These are phyloP conservation scores for Pisolithus thermaeus DNA, from an alignment of 1,284 basidiomycete species.

Conservation along the genomic window DNA sequence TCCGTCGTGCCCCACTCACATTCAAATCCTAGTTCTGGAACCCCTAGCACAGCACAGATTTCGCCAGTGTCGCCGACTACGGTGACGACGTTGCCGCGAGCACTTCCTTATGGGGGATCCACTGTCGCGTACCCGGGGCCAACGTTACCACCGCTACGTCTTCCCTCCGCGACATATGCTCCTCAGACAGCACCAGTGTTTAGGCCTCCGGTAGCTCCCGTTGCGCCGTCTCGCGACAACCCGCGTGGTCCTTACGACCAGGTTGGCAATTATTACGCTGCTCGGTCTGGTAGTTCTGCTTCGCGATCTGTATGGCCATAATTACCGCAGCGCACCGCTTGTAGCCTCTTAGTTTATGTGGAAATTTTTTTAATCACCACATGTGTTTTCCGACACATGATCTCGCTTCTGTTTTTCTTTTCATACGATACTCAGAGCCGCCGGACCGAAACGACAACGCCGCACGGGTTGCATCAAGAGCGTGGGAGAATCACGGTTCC, in stretches of 20 bases:
- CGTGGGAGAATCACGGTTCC: constrained; percentile 35
- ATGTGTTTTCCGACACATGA: not conserved
- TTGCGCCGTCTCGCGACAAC: constrained; percentile 14
- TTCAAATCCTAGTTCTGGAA: not conserved
- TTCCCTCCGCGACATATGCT: constrained; percentile 18
- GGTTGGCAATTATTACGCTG: constrained; percentile 20
- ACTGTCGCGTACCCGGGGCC: constrained; percentile 14
- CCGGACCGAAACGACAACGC: not conserved
- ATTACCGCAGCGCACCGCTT: constrained; percentile 4
- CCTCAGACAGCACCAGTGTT: constrained; percentile 18
- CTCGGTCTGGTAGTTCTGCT: constrained; percentile 18
- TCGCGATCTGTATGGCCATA: constrained; percentile 27
- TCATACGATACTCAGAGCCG: not conserved
- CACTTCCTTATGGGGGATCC: constrained; percentile 12
- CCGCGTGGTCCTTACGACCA: constrained; percentile 21
- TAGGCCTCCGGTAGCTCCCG: constrained; percentile 17
- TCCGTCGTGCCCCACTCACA: constrained; percentile 10
- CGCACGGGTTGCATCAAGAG: constrained; percentile 14
- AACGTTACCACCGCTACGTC: constrained; percentile 26
- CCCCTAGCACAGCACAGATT: constrained; percentile 2
- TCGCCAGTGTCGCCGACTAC: constrained; percentile 5
- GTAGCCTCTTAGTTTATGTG: constrained; percentile 11
- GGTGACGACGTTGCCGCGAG: constrained; percentile 7
- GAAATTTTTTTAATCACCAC: not conserved
- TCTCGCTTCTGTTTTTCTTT: not conserved